Evolutionary conservation across 208 protist species (phyloP), one percentile per base, ranked within the genome.

Genomic region (Trypanosoma brucei): DNA sequence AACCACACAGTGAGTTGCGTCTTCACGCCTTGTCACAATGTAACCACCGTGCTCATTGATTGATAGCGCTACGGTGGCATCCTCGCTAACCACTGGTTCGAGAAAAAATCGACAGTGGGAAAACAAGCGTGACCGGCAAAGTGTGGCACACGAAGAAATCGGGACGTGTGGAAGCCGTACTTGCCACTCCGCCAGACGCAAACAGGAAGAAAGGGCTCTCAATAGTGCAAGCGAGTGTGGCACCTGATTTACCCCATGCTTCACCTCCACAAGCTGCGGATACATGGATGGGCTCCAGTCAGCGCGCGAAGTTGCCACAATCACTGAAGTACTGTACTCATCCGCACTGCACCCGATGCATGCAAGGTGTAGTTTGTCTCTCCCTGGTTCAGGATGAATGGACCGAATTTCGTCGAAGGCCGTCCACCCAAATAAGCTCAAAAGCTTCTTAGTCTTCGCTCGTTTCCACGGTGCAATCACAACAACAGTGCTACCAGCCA

Each of bases 1-100:
- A 63, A 67, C 40, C 7, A 93, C 64, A 7, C 78, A 55, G 59
- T 93, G 83, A n/a, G 86, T 93, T 2, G 86, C 87, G 35, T 81
- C 71, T n/a, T 50, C 55, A 37, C 36, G 62, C 0, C 54, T 60
- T 9, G 33, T 58, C 46, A 83, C 80, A 6, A 93, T 49, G 4
- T 59, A 74, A 0, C 72, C 87, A 33, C 84, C 87, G 50, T 91
- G 77, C 30, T 68, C 55, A 33, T 72, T 61, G 33, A 91, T 58
- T 13, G 81, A 30, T 45, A 76, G 51, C 50, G 79, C 75, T 53
- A 85, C 37, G 3, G 58, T 35, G 31, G 61, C 59, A 5, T 42
- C 30, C 3, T 72, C 64, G 3, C 37, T 30, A 35, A 77, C 22
- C 2, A 46, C 53, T 1, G 59, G 38, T 2, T 66, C 44, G 4